These are phyloP conservation scores for Pseudopyrenochaeta lycopersici DNA, from an alignment of 2,329 filamentous ascomycete species.

Conservation along the genomic window DNA sequence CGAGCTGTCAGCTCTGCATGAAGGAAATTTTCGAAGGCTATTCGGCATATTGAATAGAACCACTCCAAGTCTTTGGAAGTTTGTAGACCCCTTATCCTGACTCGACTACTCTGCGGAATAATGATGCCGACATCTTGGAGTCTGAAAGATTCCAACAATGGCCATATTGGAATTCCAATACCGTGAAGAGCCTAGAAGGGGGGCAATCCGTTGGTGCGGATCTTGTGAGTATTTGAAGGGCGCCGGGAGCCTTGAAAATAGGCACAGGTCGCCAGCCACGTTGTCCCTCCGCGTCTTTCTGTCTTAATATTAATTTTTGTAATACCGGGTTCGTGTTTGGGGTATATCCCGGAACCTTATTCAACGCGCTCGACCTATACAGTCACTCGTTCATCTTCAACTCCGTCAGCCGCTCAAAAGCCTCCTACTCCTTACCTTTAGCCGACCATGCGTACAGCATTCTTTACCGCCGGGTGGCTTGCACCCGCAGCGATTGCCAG, in stretches of 20 bases:
- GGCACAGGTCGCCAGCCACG: conserved; percentile 15
- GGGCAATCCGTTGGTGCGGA: conserved; percentile 6
- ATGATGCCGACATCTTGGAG: conserved; percentile 15
- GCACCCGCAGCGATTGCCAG: conserved; percentile 22
- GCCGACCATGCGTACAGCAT: conserved; percentile 28
- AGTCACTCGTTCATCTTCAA: conserved; percentile 10
- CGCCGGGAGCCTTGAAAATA: conserved; percentile 10
- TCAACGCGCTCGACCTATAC: conserved; percentile 6
- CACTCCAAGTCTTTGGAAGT: conserved; percentile 6
- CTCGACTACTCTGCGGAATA: conserved; percentile 17
- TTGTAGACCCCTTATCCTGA: conserved; percentile 9
- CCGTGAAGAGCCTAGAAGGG: conserved; percentile 5
- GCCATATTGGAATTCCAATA: conserved; percentile 2
- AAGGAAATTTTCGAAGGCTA: conserved; percentile 8
- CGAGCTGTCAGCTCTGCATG: conserved; percentile 1
- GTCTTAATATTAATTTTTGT: conserved; percentile 18
- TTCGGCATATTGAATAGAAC: conserved; percentile 11
- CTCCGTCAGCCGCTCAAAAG: conserved; percentile 3
- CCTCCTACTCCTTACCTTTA: conserved; percentile 11
- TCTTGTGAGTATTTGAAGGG: conserved; percentile 24
- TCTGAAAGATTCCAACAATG: conserved; percentile 2
- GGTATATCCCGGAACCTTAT: conserved; percentile 17
- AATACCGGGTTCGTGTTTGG: conserved; percentile 11
- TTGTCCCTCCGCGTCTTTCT: conserved; percentile 8
- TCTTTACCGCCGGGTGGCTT: conserved; percentile 25